Base-by-base conservation (phyloP, 176 grass and related monocot genomes). In the Carex myosuroides region DNA sequence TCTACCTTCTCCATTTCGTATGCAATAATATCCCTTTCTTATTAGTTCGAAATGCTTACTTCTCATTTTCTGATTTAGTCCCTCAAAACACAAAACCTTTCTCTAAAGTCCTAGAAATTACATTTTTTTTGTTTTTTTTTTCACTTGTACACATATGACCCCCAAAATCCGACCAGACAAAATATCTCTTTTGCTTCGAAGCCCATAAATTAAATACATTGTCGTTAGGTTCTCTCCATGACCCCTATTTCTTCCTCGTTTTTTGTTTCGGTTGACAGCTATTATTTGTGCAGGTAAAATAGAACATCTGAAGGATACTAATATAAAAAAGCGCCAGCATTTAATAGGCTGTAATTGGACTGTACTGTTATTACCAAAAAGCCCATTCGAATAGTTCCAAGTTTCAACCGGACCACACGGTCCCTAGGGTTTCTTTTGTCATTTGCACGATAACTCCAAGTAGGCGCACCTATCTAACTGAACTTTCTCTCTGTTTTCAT, bases 271-370 rank as follows among this genome's bases (percentile, higher is more conserved):
- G 2, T 77, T 33, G 21, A 77, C 50, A 33, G 73, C 71, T 75
- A 54, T 14, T 78, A 14, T 3, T 11, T 33, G 24, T 14, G 6
- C 21, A 6, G 2, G 26, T 57, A 57, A 78, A 57, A 78, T 78
- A 29, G 24, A 26, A 17, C 8, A 78, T 57, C 26, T 57, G 73
- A 24, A 50, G 52, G 52, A n/a, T 78, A 78, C 73, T 78, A 78
- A 57, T 57, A 82, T 54, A 68, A 69, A 65, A n/a, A 63, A 83
- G 14, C 48, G 42, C 41, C 81, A 83, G 81, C 81, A 83, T 69
- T 83, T 69, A 83, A 67, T 69, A 52, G 39, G 60, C 42, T 69
- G 81, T 83, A 66, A 46, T 69, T 54, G 39, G 30, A 67, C 60
- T 9, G 60, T 2, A 10, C 46, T 50, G 2, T 68, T 11, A 83